Conservation (phyloP, 495 filamentous ascomycete genomes). For the Hyaloscypha variabilis region DNA sequence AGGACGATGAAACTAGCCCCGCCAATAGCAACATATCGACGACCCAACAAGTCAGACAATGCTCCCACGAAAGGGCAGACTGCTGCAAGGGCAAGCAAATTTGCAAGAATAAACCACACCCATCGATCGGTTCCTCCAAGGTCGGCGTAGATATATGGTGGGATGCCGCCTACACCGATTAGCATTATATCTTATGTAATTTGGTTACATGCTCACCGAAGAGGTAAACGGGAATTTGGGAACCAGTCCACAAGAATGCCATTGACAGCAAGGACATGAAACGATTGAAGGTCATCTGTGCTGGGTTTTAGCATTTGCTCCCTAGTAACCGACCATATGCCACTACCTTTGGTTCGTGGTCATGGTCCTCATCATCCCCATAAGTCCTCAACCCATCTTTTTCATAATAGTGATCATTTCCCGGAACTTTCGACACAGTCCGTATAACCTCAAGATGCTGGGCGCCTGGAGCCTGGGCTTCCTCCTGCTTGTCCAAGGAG, state of each 20-base stretch:
- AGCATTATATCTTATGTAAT: neutral
- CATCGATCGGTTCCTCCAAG: constrained; percentile 68
- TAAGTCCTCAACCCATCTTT: constrained; percentile 53
- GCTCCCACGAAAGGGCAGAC: constrained; percentile 75
- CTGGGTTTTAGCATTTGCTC: neutral
- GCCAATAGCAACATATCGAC: constrained; percentile 66
- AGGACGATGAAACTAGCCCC: constrained; percentile 61
- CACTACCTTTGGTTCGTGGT: constrained; percentile 43
- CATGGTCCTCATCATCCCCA: constrained; percentile 52
- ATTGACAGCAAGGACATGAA: constrained; percentile 63
- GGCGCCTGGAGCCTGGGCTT: neutral
- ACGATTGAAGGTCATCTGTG: constrained; percentile 57
- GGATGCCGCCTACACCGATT: constrained; percentile 51
- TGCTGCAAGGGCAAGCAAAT: constrained; percentile 67
- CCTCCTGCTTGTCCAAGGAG: constrained; percentile 19
- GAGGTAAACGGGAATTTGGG: constrained; percentile 65
- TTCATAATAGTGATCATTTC: constrained; percentile 49
- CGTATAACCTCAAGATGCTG: constrained; percentile 20
- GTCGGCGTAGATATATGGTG: constrained; percentile 64
- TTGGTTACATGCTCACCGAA: constrained; percentile 46
- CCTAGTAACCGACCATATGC: neutral
- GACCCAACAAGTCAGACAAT: constrained; percentile 69
- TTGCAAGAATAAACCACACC: constrained; percentile 74
- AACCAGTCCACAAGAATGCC: constrained; percentile 68
- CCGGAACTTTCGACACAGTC: constrained; percentile 31